Base-by-base conservation (phyloP, 2,329 filamentous ascomycete species). In the Colletotrichum sp. region DNA sequence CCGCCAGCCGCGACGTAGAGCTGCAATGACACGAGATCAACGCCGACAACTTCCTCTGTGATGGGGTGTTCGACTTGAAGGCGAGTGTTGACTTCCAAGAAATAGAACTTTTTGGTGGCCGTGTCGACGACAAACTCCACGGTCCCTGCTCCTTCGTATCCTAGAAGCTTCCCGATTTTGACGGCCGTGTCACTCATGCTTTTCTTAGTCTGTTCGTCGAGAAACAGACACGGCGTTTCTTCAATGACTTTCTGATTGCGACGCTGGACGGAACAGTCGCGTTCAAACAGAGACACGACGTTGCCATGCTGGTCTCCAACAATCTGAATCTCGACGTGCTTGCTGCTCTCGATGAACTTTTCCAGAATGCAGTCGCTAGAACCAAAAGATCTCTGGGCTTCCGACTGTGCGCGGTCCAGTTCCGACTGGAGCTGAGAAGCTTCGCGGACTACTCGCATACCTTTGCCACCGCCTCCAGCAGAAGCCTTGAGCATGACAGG, bases 61-160 rank as follows among this genome's bases (percentile, higher is more conserved):
- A 72, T 93, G 0, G 94, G 93, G 78, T 96, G 94, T 81, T 96
- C 94, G 28, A 96, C 94, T 79, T 96, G 94, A 4, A 96, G 83
- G 13, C 94, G 88, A 0, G 94, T 78, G 87, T 90, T 88, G 81
- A 90, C 88, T 72, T 72, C 70, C 21, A 72, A 32, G 10, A 72
- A 72, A 13, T 88, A 88, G 71, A 85, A 87, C 5, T 79, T 74
- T 0, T 77, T 79, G 0, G 80, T 81, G 6, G 77, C 74, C 9
- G 78, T 78, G 66, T 86, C 83, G 8, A 85, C 80, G 0, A 88
- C 77, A 34, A 86, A 87, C 76, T 87, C 86, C 3, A 87, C 84
- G 0, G 86, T 87, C 2, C 85, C 86, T 1, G 83, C 85, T 16
- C 80, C 81, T 60, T 81, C 78, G 77, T 86, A 87, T 1, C 6